Conservation (phyloP, 169 alveolate species). For the Babesia bigemina region DNA sequence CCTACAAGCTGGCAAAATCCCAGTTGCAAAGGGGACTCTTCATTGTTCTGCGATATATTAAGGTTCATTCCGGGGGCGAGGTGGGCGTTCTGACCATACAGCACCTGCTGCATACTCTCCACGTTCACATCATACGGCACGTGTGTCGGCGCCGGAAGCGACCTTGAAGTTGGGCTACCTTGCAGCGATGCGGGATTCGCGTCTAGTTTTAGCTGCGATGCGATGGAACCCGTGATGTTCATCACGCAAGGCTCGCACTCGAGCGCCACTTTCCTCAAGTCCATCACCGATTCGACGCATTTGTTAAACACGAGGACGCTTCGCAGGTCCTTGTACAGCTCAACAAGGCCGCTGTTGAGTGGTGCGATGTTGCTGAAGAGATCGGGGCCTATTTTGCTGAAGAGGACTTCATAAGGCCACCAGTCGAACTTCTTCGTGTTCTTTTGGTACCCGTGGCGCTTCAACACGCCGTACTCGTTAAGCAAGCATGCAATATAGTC, state of each 20-base stretch:
- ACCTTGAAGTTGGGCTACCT: background rate
- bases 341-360: background rate
- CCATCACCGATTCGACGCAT: constrained; percentile 6
- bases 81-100: background rate
- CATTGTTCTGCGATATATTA: background rate
- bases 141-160: background rate
- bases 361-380: constrained; percentile 15
- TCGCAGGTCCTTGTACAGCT: constrained; percentile 36
- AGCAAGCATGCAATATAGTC: constrained; percentile 16
- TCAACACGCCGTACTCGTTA: constrained; percentile 18
- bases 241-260: constrained; percentile 29
- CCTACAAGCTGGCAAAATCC: background rate
- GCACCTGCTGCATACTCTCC: background rate
- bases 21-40: background rate
- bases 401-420: constrained; percentile 42
- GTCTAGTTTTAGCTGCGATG: constrained; percentile 7
- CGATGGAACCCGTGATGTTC: constrained; percentile 30
- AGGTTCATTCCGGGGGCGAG: too few species aligned
- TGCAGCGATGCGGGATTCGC: background rate
- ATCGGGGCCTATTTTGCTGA: constrained; percentile 33
- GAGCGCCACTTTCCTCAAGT: constrained; percentile 22
- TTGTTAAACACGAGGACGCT: constrained; percentile 3
- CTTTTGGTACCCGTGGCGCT: constrained; percentile 28
- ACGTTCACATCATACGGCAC: background rate
- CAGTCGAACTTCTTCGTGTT: constrained; percentile 42